Evolutionary conservation across 306 rosid species (phyloP).

Genomic region (Albizia julibrissin): DNA sequence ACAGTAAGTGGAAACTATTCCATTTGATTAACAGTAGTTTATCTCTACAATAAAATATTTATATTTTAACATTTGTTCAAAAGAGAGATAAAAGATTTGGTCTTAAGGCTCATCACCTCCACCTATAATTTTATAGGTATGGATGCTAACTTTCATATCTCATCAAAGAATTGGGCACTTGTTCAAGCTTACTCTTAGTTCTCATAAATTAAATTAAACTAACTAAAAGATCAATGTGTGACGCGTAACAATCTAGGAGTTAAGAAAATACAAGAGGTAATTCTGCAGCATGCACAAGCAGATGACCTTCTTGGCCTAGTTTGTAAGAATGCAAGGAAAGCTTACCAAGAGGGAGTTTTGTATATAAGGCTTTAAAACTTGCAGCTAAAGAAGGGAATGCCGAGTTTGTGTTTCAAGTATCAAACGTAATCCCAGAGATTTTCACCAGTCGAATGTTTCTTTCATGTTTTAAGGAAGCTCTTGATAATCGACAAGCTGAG

Average conservation of each 20-base stretch:
- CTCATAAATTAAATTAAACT: neutral
- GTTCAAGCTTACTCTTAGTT: neutral
- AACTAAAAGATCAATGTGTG: neutral
- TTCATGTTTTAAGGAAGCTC: neutral
- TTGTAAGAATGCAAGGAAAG: neutral
- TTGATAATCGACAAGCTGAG: neutral
- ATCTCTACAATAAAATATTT: neutral
- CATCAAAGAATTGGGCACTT: neutral
- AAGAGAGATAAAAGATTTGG: neutral
- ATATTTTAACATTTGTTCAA: neutral
- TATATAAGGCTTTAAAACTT: fast-evolving
- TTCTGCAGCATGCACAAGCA: neutral
- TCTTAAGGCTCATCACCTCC: neutral
- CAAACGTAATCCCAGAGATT: neutral
- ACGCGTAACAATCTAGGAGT: neutral
- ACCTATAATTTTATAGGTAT: neutral
- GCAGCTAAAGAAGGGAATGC: no score
- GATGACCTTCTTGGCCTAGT: neutral
- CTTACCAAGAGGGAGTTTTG: no score
- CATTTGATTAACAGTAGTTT: neutral
- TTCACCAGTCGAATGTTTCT: fast-evolving
- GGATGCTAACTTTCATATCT: neutral
- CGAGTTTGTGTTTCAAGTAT: neutral
- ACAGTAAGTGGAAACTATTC: neutral
- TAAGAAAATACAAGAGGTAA: neutral